A percentile compares a stretch with the other conserved stretches of the same genome.
Evolutionary conservation across 768 basidiomycete species (phyloP).

Genomic region (Tricholoma sp.): DNA sequence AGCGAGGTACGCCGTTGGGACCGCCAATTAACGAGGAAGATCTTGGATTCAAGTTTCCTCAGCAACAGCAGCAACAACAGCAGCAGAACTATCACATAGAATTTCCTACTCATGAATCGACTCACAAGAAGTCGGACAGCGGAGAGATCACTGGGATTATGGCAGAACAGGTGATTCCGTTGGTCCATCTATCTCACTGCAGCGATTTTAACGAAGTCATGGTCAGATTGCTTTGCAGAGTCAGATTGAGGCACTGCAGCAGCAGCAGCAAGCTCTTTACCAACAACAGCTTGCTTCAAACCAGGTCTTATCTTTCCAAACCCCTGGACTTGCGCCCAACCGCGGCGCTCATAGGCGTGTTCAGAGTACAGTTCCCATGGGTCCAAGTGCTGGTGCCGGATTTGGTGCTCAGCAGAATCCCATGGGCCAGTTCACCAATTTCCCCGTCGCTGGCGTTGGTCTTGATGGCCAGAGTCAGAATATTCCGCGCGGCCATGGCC

Average conservation of each 20-base stretch:
- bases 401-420: constrained; percentile 46
- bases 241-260: constrained; percentile 86
- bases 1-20: constrained; percentile 49
- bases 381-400: constrained; percentile 37
- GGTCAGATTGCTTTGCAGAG: constrained; percentile 79
- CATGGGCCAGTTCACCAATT: constrained; percentile 64
- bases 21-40: constrained; percentile 82
- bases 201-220: not conserved
- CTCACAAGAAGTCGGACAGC: constrained; percentile 55
- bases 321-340: constrained; percentile 64
- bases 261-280: constrained; percentile 86
- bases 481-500: constrained; percentile 79
- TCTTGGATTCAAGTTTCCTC: constrained; percentile 77
- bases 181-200: constrained; percentile 2
- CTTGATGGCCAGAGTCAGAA: constrained; percentile 62
- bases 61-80: constrained; percentile 25
- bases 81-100: constrained; percentile 18
- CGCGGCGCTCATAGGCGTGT: constrained; percentile 73
- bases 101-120: constrained; percentile 24
- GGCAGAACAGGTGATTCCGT: constrained; percentile 86
- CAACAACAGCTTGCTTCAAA: constrained; percentile 89
- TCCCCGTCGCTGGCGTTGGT: constrained; percentile 48
- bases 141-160: constrained; percentile 86
- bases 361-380: constrained; percentile 75
- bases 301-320: constrained; percentile 76